phyloP scores from a whole-genome alignment of 129 eudicot genomes.

The Flaveria brownii region DNA sequence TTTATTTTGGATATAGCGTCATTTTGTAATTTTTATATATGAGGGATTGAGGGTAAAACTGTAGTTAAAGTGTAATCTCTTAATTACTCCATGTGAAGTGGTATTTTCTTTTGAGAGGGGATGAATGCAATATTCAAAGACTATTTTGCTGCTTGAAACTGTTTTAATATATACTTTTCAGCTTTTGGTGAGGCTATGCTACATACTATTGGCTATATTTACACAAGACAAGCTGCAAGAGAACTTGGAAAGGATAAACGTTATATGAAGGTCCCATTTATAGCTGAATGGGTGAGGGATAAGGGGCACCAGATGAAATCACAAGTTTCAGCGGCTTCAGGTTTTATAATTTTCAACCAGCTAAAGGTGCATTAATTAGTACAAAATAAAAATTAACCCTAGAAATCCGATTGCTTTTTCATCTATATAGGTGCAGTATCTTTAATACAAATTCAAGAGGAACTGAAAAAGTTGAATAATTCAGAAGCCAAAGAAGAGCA shows the following conservation, averaged over 20 bases:
- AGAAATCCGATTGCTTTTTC: constrained; percentile 1
- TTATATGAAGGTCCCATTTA: constrained; percentile 79
- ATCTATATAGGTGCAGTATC: constrained; percentile 67
- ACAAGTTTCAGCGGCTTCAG: constrained; percentile 86
- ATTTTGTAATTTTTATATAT: not conserved
- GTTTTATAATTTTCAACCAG: constrained; percentile 37
- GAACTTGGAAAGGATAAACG: constrained; percentile 85
- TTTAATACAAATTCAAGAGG: constrained; percentile 74
- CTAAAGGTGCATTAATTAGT: constrained; percentile 3
- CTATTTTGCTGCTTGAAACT: not conserved
- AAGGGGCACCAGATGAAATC: constrained; percentile 83
- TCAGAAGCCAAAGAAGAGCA: constrained; percentile 65
- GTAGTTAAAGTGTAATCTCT: not conserved
- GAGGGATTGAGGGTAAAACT: not conserved
- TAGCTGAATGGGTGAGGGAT: constrained; percentile 95
- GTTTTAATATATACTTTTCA: constrained; percentile 32
- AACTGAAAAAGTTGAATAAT: constrained; percentile 54
- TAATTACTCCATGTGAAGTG: not conserved
- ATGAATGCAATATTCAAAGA: not conserved
- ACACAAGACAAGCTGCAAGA: constrained; percentile 86
- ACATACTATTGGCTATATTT: constrained; percentile 87
- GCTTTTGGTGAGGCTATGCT: constrained; percentile 96
- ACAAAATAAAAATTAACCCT: constrained; percentile 5
- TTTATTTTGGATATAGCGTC: not conserved
- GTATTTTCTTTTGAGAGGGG: not conserved